Evolutionary conservation across 2,329 filamentous ascomycete genomes (phyloP).

Genomic region (Aaosphaeria arxii): DNA sequence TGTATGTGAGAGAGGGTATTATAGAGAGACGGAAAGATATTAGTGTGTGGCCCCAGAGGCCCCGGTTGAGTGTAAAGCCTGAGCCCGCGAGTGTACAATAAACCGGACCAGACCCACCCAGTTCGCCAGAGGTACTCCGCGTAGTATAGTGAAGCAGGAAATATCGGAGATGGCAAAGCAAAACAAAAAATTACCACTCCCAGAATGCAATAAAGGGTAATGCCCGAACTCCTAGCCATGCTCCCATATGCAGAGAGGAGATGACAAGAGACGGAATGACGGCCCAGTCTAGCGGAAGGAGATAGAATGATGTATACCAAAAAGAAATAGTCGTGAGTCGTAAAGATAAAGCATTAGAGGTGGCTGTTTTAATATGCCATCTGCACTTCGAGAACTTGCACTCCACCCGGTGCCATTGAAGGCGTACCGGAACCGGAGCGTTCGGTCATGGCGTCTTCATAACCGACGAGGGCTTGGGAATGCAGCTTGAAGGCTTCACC

Average conservation of each 20-base stretch:
- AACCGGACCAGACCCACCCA: slow-evolving; percentile 30
- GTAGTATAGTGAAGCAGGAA: not conserved
- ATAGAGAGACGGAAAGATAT: slow-evolving; percentile 27
- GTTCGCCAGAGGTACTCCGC: slow-evolving; percentile 30
- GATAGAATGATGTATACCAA: slow-evolving; percentile 13
- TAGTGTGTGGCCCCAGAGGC: slow-evolving; percentile 26
- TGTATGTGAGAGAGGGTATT: slow-evolving; percentile 26
- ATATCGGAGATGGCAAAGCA: slow-evolving; percentile 2
- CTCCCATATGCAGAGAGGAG: slow-evolving; percentile 21
- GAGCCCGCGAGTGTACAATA: slow-evolving; percentile 32
- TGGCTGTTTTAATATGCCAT: slow-evolving; percentile 35
- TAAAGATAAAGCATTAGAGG: slow-evolving; percentile 4
- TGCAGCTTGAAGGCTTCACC: slow-evolving; percentile 97
- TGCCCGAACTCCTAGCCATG: slow-evolving; percentile 33
- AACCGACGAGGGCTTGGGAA: slow-evolving; percentile 89
- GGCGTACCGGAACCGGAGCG: slow-evolving; percentile 43
- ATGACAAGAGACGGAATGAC: slow-evolving; percentile 27
- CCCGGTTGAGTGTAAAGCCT: slow-evolving; percentile 20
- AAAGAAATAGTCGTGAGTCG: slow-evolving; percentile 18
- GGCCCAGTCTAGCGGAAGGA: slow-evolving; percentile 31
- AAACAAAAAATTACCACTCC: slow-evolving; percentile 13
- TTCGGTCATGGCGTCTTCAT: slow-evolving; percentile 72
- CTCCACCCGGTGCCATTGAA: slow-evolving; percentile 39
- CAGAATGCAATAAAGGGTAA: slow-evolving; percentile 15
- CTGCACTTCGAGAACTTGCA: slow-evolving; percentile 43